Percentiles rank a stretch among this genome's conserved stretches.
phyloP scores from a whole-genome alignment of 148 eudicot genomes.

The Chenopodium album region DNA sequence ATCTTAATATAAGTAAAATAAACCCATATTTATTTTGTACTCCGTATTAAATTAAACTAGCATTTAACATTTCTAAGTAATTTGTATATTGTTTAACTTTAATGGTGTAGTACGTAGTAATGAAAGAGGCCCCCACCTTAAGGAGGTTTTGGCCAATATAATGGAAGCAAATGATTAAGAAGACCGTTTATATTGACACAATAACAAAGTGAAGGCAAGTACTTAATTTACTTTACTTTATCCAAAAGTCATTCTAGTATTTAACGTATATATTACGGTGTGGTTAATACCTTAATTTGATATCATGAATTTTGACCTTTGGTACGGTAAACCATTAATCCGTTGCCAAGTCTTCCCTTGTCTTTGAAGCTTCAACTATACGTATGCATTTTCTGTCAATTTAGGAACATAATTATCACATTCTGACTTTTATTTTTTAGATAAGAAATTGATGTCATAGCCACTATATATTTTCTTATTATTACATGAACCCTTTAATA shows the following conservation, averaged over 20 bases:
- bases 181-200: slow-evolving; percentile 3
- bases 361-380: neutral
- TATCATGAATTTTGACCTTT: slow-evolving; percentile 12
- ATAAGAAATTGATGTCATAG: slow-evolving; percentile 3
- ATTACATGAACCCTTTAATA: neutral
- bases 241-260: neutral
- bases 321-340: neutral
- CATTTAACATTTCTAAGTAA: too few relatives aligned
- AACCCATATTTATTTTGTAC: too few relatives aligned
- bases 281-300: neutral
- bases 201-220: neutral
- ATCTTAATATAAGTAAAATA: too few relatives aligned
- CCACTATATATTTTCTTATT: neutral
- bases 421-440: neutral
- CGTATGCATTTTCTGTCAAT: neutral
- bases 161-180: neutral
- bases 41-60: too few relatives aligned
- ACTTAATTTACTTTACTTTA: neutral
- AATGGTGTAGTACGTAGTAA: too few relatives aligned
- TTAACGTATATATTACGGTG: slow-evolving; percentile 1
- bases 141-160: neutral
- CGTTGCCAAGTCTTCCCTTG: slow-evolving; percentile 8
- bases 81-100: too few relatives aligned
- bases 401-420: slow-evolving; percentile 13
- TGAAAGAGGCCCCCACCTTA: neutral